These are phyloP conservation scores for Vigna unguiculata DNA, from an alignment of 306 rosid species.

Conservation along the genomic window DNA sequence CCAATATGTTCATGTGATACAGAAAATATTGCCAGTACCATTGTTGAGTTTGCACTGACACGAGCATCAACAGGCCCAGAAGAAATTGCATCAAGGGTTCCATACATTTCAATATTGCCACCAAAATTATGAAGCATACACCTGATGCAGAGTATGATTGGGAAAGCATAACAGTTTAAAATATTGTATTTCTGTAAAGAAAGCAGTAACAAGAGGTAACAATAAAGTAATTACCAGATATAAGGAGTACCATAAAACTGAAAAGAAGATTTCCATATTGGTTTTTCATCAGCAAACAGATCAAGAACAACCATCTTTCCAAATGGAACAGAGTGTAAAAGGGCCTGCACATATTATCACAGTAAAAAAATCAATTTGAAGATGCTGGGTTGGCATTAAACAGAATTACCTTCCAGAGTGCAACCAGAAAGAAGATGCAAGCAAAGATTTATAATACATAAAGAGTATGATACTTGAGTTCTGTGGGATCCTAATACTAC, in stretches of 20 bases:
- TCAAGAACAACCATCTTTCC: constrained; percentile 98
- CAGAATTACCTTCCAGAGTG: neutral
- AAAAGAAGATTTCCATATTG: constrained; percentile 83
- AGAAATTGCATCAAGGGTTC: constrained; percentile 75
- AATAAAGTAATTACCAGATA: constrained; percentile 71
- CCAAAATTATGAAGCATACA: constrained; percentile 96
- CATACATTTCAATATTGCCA: constrained; percentile 98
- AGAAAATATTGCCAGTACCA: constrained; percentile 62
- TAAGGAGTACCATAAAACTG: constrained; percentile 96
- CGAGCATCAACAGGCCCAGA: constrained; percentile 94
- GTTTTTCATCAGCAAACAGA: constrained; percentile 96
- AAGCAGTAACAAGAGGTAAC: constrained; percentile 29
- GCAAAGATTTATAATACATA: constrained; percentile 4
- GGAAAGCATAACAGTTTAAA: constrained; percentile 19
- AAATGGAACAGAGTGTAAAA: constrained; percentile 85
- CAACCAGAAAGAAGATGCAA: neutral
- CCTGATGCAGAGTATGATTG: constrained; percentile 57
- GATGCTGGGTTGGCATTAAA: constrained; percentile 17
- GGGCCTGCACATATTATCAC: constrained; percentile 72
- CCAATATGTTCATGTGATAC: constrained; percentile 7
- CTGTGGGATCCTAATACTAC: constrained; percentile 2
- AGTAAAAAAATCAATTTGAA: constrained; percentile 3
- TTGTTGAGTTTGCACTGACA: constrained; percentile 79
- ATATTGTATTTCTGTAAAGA: constrained; percentile 1
- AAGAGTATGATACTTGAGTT: neutral